Conservation (phyloP, 352 stramenopile species). For the Globisporangium splendens region DNA sequence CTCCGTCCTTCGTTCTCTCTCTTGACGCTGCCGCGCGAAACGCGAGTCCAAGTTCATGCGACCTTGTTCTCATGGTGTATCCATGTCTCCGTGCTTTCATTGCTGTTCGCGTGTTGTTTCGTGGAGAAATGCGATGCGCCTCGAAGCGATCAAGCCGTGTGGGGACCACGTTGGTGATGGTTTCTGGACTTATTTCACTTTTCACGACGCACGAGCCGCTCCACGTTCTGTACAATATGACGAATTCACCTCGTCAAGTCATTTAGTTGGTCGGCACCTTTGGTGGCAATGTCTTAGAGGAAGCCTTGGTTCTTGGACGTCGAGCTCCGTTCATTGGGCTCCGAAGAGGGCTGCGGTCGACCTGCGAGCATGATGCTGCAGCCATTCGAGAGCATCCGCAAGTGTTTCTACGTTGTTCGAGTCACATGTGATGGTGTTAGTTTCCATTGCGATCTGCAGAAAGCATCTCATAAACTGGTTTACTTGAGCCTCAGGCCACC, state of each 20-base stretch:
- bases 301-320: too few relatives aligned
- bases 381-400: slow-evolving; percentile 68
- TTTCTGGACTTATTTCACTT: slow-evolving; percentile 15
- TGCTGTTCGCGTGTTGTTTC: too few relatives aligned
- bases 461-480: neutral
- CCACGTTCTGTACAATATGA: neutral
- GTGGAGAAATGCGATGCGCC: neutral
- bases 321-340: neutral
- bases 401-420: slow-evolving; percentile 32
- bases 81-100: neutral
- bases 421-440: neutral
- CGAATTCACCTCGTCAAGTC: neutral
- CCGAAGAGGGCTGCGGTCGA: neutral
- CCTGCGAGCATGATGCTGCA: slow-evolving; percentile 66
- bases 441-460: too few relatives aligned
- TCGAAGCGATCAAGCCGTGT: neutral
- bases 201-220: too few relatives aligned
- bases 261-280: neutral
- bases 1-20: too few relatives aligned
- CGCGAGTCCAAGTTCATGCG: too few relatives aligned
- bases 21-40: too few relatives aligned
- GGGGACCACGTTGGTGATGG: slow-evolving; percentile 8
- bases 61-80: neutral
- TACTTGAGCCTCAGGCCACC: slow-evolving; percentile 63
- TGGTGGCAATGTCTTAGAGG: too few relatives aligned